These are phyloP conservation scores for Skeletonema potamos DNA, from an alignment of 108 stramenopile genomes.

Conservation along the genomic window DNA sequence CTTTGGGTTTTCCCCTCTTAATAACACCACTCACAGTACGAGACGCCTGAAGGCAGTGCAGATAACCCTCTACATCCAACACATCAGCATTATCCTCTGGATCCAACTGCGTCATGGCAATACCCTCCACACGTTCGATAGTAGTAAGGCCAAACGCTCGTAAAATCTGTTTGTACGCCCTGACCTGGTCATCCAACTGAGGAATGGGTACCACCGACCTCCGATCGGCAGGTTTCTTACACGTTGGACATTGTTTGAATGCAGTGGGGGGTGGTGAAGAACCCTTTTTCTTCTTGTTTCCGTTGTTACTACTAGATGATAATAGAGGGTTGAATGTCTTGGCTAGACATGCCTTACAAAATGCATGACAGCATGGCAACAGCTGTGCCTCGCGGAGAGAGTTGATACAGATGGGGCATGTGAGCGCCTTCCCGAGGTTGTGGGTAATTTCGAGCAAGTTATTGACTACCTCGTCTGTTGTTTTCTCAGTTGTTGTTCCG, in stretches of 20 bases:
- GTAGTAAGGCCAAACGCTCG: slow-evolving; percentile 64
- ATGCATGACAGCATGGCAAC: slow-evolving; percentile 1
- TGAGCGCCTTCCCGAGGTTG: background rate
- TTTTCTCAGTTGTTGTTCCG: background rate
- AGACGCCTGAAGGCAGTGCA: background rate
- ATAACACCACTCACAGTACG: background rate
- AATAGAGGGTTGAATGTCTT: background rate
- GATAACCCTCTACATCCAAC: slow-evolving; percentile 19
- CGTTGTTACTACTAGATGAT: background rate
- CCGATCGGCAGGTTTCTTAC: slow-evolving; percentile 49
- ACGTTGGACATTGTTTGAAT: slow-evolving; percentile 57
- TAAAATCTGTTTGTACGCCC: slow-evolving; percentile 53
- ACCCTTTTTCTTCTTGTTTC: slow-evolving; percentile 1
- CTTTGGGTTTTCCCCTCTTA: background rate
- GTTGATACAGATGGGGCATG: background rate
- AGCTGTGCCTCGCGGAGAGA: background rate
- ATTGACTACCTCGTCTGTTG: background rate
- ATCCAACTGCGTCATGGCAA: slow-evolving; percentile 67
- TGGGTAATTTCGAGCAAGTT: background rate
- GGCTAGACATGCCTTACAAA: slow-evolving; percentile 4
- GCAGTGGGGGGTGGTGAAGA: background rate
- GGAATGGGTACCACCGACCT: slow-evolving; percentile 19
- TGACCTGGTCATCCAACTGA: slow-evolving; percentile 52
- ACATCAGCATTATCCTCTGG: slow-evolving; percentile 19
- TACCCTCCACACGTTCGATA: slow-evolving; percentile 29